These are phyloP conservation scores for Leishmania braziliensis DNA, from an alignment of 208 protist genomes.

Conservation along the genomic window DNA sequence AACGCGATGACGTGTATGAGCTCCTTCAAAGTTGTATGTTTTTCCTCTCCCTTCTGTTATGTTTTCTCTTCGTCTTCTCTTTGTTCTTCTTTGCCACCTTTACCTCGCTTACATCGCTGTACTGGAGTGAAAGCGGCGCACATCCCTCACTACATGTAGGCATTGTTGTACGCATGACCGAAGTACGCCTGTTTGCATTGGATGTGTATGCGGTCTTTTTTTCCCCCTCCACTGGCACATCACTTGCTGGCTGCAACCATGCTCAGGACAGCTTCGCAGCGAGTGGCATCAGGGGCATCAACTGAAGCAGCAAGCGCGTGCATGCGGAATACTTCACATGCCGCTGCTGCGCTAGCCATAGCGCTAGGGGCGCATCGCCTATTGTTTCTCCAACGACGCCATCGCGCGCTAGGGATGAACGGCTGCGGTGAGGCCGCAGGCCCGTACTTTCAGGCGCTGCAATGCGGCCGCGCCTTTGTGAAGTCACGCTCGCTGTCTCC, in stretches of 20 bases:
- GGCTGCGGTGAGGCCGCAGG: background rate
- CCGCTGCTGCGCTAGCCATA: background rate
- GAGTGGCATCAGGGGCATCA: background rate
- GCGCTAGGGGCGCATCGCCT: background rate
- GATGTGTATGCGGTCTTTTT: constrained; percentile 1
- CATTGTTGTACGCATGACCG: background rate
- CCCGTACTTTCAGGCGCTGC: background rate
- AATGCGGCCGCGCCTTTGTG: constrained; percentile 20
- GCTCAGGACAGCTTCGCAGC: background rate
- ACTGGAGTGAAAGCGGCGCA: background rate
- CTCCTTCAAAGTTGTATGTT: constrained; percentile 1
- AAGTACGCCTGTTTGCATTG: background rate
- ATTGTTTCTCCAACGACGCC: background rate
- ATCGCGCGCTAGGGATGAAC: background rate
- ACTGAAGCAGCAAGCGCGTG: background rate
- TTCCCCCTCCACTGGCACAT: background rate
- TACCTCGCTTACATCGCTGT: background rate
- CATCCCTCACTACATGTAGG: background rate
- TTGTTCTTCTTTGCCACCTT: background rate
- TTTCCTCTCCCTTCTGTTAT: constrained; percentile 3
- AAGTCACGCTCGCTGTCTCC: constrained; percentile 54
- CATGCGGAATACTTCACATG: background rate
- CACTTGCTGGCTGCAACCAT: background rate
- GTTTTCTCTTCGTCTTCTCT: background rate
- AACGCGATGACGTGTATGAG: background rate